These are phyloP conservation scores for Tulasnella sp. DNA, from an alignment of 768 basidiomycete genomes.

Conservation along the genomic window DNA sequence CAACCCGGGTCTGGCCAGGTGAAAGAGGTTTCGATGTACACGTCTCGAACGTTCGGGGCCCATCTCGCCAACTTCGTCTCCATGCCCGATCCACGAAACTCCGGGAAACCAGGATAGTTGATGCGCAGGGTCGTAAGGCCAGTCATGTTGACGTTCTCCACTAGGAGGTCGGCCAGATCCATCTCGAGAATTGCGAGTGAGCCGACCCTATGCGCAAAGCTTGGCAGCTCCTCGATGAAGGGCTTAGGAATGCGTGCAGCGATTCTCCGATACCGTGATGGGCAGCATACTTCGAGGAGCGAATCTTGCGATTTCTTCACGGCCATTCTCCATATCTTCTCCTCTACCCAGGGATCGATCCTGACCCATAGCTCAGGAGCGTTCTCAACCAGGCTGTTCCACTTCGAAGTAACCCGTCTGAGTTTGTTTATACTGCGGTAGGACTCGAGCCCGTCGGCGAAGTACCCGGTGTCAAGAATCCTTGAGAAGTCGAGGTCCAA, in stretches of 20 bases:
- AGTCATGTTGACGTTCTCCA: neutral
- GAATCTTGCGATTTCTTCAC: neutral
- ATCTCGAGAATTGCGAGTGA: neutral
- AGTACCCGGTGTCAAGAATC: no score
- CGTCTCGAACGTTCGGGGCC: neutral
- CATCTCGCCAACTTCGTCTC: neutral
- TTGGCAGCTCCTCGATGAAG: neutral
- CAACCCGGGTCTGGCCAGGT: neutral
- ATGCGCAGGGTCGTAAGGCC: neutral
- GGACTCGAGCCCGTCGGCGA: no score
- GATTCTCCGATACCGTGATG: neutral
- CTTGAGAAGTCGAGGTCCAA: no score
- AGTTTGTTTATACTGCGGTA: no score
- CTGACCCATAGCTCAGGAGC: neutral
- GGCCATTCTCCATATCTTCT: neutral
- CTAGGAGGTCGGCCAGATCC: neutral
- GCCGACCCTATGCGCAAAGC: neutral
- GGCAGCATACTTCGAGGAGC: neutral
- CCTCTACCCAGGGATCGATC: neutral
- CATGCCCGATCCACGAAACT: no score
- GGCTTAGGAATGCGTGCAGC: neutral
- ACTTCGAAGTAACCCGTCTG: neutral
- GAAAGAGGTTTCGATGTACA: neutral
- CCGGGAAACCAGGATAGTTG: neutral
- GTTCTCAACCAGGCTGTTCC: neutral